A percentile compares a stretch with the other conserved stretches of the same genome.
phyloP scores from a whole-genome alignment of 208 protist genomes.

The Leishmania braziliensis region DNA sequence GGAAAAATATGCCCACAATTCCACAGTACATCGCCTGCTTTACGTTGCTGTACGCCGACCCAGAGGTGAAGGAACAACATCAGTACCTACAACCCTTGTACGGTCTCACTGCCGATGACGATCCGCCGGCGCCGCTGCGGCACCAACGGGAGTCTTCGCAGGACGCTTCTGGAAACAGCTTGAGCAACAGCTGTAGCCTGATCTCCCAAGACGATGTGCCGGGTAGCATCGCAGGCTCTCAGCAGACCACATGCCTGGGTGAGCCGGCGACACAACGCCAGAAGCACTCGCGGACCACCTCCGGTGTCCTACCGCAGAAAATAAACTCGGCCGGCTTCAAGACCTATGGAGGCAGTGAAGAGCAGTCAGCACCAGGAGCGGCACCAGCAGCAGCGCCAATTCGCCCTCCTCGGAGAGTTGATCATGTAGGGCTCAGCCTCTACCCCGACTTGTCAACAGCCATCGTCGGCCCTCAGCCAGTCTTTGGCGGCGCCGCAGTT shows the following conservation, averaged over 20 bases:
- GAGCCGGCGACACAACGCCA: constrained; percentile 11
- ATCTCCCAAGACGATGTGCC: not conserved
- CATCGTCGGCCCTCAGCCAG: constrained; percentile 33
- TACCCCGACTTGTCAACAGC: constrained; percentile 20
- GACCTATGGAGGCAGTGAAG: not conserved
- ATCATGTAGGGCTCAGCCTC: constrained; percentile 16
- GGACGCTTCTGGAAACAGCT: not conserved
- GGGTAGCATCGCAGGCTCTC: not conserved
- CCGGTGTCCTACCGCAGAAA: not conserved
- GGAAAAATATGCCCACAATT: not conserved
- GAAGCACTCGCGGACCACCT: constrained; percentile 13
- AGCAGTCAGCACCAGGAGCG: not conserved
- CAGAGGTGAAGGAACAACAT: constrained; percentile 23
- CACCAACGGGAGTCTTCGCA: not conserved
- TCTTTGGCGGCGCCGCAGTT: constrained; percentile 33
- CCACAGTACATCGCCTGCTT: constrained; percentile 24
- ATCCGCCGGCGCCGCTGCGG: constrained; percentile 9
- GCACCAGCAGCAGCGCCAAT: not conserved
- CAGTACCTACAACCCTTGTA: constrained; percentile 40
- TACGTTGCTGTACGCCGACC: constrained; percentile 39
- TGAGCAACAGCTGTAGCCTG: constrained; percentile 5
- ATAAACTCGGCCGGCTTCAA: not conserved
- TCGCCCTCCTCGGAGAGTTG: constrained; percentile 14
- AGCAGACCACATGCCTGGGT: constrained; percentile 1
- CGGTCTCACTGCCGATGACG: constrained; percentile 34